Evolutionary conservation across 768 basidiomycete genomes (phyloP).

Genomic region (Tricholoma saponaceum): DNA sequence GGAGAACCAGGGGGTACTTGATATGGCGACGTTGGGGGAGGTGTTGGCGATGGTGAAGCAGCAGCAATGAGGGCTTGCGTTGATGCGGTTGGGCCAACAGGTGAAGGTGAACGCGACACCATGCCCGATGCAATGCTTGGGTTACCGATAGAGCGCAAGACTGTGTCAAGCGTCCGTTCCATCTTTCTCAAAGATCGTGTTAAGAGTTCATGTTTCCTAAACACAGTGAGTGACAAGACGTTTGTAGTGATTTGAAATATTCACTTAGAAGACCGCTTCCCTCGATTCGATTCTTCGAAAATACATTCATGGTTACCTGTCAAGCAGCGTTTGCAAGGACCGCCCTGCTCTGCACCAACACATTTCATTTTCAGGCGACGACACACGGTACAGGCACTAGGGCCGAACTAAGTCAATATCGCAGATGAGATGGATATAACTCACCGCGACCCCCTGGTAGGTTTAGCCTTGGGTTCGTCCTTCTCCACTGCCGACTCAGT

Average conservation of each 20-base stretch:
- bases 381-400: constrained; percentile 87
- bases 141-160: constrained; percentile 84
- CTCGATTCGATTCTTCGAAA: constrained; percentile 95
- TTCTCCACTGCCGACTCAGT: constrained; percentile 43
- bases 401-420: constrained; percentile 10
- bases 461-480: constrained; percentile 73
- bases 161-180: constrained; percentile 91
- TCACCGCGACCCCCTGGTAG: constrained; percentile 82
- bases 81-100: constrained; percentile 46
- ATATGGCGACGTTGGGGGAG: constrained; percentile 30
- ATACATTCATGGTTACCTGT: constrained; percentile 85
- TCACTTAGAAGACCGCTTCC: constrained; percentile 84
- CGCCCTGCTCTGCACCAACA: constrained; percentile 85
- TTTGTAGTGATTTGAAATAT: constrained; percentile 16
- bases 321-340: constrained; percentile 85
- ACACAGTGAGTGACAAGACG: constrained; percentile 21
- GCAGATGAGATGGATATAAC: constrained; percentile 12
- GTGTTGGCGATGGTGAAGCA: constrained; percentile 46
- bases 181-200: constrained; percentile 83
- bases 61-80: constrained; percentile 55
- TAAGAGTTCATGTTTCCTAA: constrained; percentile 79
- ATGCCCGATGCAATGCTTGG: constrained; percentile 75
- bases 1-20: constrained; percentile 55
- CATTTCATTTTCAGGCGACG: constrained; percentile 93
- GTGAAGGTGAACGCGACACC: constrained; percentile 80